phyloP scores from a whole-genome alignment of 768 basidiomycete genomes.

The Amanita exitialis region DNA sequence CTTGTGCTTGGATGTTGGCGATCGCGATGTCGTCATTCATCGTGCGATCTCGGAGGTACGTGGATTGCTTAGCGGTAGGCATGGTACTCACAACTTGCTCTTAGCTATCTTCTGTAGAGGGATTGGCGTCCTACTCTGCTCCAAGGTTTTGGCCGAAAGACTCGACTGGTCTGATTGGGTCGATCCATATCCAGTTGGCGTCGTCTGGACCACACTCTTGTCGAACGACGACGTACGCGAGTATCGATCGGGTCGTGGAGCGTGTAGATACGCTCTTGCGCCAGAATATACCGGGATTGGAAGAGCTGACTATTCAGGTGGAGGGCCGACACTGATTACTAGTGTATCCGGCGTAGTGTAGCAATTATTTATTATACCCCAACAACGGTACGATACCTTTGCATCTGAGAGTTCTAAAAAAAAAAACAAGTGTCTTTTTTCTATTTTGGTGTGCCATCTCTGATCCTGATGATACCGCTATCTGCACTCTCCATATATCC shows the following conservation, averaged over 20 bases:
- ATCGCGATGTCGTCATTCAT: slow-evolving; percentile 42
- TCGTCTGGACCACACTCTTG: slow-evolving; percentile 47
- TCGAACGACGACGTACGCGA: slow-evolving; percentile 39
- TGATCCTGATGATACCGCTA: not conserved
- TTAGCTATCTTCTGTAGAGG: slow-evolving; percentile 68
- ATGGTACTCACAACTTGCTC: slow-evolving; percentile 11
- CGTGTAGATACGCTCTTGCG: slow-evolving; percentile 67
- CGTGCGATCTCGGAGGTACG: slow-evolving; percentile 56
- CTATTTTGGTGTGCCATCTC: no score
- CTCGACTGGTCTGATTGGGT: slow-evolving; percentile 74
- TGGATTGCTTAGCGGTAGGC: not conserved
- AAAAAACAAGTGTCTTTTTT: no score
- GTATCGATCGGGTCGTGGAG: slow-evolving; percentile 64
- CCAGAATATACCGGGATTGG: slow-evolving; percentile 67
- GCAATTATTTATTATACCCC: not conserved
- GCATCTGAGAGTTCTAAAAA: not conserved
- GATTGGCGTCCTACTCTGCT: slow-evolving; percentile 68
- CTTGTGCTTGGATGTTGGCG: slow-evolving; percentile 78
- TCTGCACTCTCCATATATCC: slow-evolving; percentile 28
- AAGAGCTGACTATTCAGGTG: slow-evolving; percentile 87
- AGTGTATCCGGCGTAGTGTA: not conserved
- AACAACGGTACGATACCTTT: not conserved
- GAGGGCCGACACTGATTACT: slow-evolving; percentile 27
- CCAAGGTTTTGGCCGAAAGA: slow-evolving; percentile 98
- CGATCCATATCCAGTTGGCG: slow-evolving; percentile 84